These are phyloP conservation scores for Claviceps fusiformis DNA, from an alignment of 2,329 filamentous ascomycete genomes.

Conservation along the genomic window DNA sequence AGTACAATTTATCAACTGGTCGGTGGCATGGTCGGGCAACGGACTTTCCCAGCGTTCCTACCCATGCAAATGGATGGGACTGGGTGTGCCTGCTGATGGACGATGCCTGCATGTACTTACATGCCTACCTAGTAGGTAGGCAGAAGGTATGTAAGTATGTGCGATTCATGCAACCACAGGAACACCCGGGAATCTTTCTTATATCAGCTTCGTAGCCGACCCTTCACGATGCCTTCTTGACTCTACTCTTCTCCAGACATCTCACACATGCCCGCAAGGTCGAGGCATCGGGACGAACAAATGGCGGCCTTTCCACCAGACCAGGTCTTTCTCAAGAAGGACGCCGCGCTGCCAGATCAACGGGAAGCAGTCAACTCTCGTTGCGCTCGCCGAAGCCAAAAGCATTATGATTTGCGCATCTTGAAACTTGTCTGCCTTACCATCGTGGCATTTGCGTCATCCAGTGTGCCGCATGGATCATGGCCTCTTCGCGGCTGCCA, in stretches of 20 bases:
- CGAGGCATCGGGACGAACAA: background rate
- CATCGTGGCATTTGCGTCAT: constrained; percentile 1
- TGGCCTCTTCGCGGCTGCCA: constrained; percentile 5
- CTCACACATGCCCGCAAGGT: background rate
- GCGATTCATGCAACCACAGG: background rate
- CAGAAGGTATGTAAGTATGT: too few species aligned
- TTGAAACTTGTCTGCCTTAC: constrained; percentile 1
- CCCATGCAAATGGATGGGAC: background rate
- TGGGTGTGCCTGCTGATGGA: background rate
- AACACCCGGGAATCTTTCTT: background rate
- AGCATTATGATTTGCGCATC: background rate
- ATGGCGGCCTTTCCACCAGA: background rate
- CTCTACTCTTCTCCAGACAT: background rate
- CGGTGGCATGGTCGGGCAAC: background rate
- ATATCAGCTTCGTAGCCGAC: background rate
- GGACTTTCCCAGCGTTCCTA: background rate
- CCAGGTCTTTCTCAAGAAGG: background rate
- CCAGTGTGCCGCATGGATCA: constrained; percentile 1
- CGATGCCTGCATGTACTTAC: too few species aligned
- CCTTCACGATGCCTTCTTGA: background rate
- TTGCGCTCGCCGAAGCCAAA: background rate
- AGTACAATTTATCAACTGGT: too few species aligned
- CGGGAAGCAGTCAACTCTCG: too few species aligned
- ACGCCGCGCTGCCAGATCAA: too few species aligned
- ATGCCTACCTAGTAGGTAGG: too few species aligned